Evolutionary conservation across 2,329 filamentous ascomycete genomes (phyloP).

Genomic region (Colletotrichum sp.): DNA sequence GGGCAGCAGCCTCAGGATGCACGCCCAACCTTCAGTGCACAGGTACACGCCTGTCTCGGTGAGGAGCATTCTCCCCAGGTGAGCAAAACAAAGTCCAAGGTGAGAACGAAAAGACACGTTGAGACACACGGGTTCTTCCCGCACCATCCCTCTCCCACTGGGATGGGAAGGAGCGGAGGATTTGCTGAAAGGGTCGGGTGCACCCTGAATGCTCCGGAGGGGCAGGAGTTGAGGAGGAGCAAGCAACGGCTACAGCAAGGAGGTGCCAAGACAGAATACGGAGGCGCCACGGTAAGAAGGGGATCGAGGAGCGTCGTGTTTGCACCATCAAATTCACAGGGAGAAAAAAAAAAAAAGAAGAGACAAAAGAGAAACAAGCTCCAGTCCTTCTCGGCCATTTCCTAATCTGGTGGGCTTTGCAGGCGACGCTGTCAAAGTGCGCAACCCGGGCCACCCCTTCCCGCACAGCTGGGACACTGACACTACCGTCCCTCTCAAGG

Average conservation of each 20-base stretch:
- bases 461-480: not conserved
- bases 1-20: not conserved
- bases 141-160: not conserved
- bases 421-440: conserved; percentile 3
- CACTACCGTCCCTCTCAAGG: not conserved
- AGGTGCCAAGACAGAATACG: not conserved
- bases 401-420: conserved; percentile 5
- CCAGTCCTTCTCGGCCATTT: conserved; percentile 3
- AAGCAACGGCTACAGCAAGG: not conserved
- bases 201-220: not conserved
- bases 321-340: not conserved
- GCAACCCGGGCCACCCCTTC: not conserved
- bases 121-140: not conserved
- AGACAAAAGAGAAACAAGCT: conserved; percentile 8
- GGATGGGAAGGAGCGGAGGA: not conserved
- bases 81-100: not conserved
- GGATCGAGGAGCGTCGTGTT: not conserved
- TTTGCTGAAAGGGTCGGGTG: not conserved
- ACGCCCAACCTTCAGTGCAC: not conserved
- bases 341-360: not conserved
- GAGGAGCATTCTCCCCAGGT: not conserved
- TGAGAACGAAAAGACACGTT: not conserved
- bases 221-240: not conserved
- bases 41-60: not conserved
- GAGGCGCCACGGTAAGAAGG: not conserved